Evolutionary conservation across 345 rosid genomes (phyloP).

Genomic region (Euphorbia lathyris): DNA sequence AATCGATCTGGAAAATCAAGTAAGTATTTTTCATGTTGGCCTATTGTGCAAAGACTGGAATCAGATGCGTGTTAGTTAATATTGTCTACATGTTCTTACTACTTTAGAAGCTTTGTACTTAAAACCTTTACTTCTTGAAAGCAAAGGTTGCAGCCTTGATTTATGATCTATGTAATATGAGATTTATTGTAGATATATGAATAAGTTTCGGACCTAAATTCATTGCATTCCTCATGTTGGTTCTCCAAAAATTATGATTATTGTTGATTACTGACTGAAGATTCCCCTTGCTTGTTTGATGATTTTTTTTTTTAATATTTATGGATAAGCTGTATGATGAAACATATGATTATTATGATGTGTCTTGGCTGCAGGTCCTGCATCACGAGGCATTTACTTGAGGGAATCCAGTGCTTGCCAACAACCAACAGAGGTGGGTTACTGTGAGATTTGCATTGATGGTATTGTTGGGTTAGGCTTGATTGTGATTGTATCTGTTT

Average conservation of each 20-base stretch:
- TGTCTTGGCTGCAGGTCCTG: constrained; percentile 56
- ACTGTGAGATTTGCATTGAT: constrained; percentile 10
- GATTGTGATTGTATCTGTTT: constrained; percentile 6
- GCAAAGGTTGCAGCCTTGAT: not conserved
- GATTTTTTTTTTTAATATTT: too few species aligned
- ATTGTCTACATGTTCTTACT: not conserved
- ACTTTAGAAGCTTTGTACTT: not conserved
- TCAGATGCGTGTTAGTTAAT: not conserved
- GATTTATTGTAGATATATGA: not conserved
- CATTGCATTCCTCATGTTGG: not conserved
- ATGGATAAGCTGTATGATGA: constrained; percentile 1
- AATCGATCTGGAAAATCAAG: constrained; percentile 77
- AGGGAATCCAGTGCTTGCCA: constrained; percentile 70
- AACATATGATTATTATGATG: constrained; percentile 10
- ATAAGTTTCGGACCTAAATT: not conserved
- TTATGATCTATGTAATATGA: not conserved
- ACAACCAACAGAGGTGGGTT: constrained; percentile 74
- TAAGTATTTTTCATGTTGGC: constrained; percentile 34
- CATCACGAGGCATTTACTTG: constrained; percentile 83
- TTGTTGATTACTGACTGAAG: constrained; percentile 1
- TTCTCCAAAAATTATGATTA: not conserved
- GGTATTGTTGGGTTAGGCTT: not conserved
- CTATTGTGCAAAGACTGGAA: not conserved
- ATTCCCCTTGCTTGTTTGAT: constrained; percentile 3
- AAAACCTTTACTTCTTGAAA: not conserved